Base-by-base conservation (phyloP, 495 filamentous ascomycete genomes). In the Acidiella bohemica region DNA sequence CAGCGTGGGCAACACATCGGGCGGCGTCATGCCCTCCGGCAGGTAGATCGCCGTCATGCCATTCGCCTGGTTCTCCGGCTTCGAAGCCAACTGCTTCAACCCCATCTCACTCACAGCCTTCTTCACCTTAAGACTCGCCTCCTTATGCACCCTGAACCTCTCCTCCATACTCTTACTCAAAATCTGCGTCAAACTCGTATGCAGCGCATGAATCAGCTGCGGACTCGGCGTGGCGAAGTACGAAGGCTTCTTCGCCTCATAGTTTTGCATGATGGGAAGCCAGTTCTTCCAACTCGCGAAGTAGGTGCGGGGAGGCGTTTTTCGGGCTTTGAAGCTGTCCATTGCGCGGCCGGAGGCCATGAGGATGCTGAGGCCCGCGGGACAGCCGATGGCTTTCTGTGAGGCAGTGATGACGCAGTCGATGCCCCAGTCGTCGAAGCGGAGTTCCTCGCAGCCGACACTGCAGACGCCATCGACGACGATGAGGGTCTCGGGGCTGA, bases 221-320 rank as follows among this genome's bases (percentile, higher is more conserved):
- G 90, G 93, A 10, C 84, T 81, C 0, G 90, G 90, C 10, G 90
- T 97, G 20, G 90, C 90, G 59, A 97, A 97, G 67, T 97, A 97
- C 10, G 84, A 93, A 29, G 92, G 74, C 64, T 96, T 97, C 64
- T 81, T 79, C 50, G 82, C 83, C 66, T 97, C 90, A 65, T 97
- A 97, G 59, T 94, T 94, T 66, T 87, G 76, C 90, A 97, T 96
- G 56, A 97, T 92, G 36, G 88, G 90, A 27, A 88, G 68, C 90
- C 90, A 97, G 62, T 97, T 96, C 67, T 80, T 84, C 65, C 95
- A 83, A 2, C 81, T 88, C 20, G 83, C 86, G 59, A 94, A 97
- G 68, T 94, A 97, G 6, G 84, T 79, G 6, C 71, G 65, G 1
- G 86, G 81, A 3, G 79, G 79, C 14, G 76, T 77, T 65, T 82